phyloP scores from a whole-genome alignment of 139 green algal species.

The Chlamydomonas applanata region DNA sequence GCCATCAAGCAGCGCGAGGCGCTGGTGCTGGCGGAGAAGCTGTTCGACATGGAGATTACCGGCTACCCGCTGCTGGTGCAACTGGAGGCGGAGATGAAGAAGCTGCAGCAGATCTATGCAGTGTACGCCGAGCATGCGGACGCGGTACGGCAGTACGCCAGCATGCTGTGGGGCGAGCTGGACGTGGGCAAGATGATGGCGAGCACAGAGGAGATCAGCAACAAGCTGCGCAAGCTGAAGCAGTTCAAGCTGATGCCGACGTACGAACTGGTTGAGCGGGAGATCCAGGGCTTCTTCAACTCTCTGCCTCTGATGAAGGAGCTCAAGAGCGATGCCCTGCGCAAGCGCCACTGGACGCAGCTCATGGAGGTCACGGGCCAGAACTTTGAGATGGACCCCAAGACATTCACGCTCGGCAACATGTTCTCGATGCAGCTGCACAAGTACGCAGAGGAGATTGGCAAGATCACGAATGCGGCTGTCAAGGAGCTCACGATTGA shows the following conservation, averaged over 20 bases:
- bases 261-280: conserved; percentile 65
- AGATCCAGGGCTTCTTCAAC: conserved; percentile 75
- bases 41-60: conserved; percentile 82
- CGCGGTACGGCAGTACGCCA: conserved; percentile 55
- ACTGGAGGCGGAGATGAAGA: conserved; percentile 68
- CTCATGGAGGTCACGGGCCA: conserved; percentile 78
- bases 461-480: conserved; percentile 67
- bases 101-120: conserved; percentile 67
- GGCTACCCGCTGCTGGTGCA: conserved; percentile 67
- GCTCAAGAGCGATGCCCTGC: conserved; percentile 78
- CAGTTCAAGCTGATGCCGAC: conserved; percentile 60
- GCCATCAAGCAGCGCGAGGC: conserved; percentile 58
- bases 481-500: conserved; percentile 90
- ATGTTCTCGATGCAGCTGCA: conserved; percentile 80
- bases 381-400: conserved; percentile 80
- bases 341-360: conserved; percentile 76
- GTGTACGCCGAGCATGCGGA: conserved; percentile 72
- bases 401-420: conserved; percentile 79
- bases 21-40: conserved; percentile 79
- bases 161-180: conserved; percentile 78
- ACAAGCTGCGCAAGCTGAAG: conserved; percentile 62
- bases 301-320: conserved; percentile 83
- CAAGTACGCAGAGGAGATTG: conserved; percentile 70
- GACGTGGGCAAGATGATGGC: conserved; percentile 74
- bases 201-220: conserved; percentile 54